Evolutionary conservation across 257 asterid species (phyloP), one percentile per base, ranked within the genome.

Genomic region (Scutellaria barbata): DNA sequence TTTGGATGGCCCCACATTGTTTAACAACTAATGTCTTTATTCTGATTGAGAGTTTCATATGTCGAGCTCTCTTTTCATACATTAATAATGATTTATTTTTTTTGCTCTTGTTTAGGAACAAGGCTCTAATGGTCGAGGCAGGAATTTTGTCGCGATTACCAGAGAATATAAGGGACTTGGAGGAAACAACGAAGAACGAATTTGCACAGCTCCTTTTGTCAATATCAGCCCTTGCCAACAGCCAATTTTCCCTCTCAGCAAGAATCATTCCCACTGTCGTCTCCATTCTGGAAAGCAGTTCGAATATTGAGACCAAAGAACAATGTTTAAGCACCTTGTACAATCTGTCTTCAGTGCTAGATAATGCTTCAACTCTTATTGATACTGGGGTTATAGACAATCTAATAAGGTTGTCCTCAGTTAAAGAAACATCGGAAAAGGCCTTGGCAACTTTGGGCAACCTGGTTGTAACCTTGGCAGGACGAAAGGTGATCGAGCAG

Each of bases 51-150:
- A 22, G 2, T 45, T 45, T 45, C 11, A 45, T 45, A 8, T 1
- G 5, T 8, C 0, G n/a, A 4, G 12, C 6, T 5, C 13, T 46
- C 12, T 12, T 46, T 6, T 46, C 14, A 12, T 46, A 2, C 30
- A 8, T 13, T 10, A 48, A 7, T 16, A 25, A 4, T 17, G 22
- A 3, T n/a, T 25, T 25, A 25, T 25, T 25, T 3, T 30, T 4
- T 39, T 65, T 75, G 54, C 56, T 76, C 66, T 69, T 67, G n/a
- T 78, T 51, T 82, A 94, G 98, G 80, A 94, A 87, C 95, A 94
- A 89, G 83, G 87, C 87, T 80, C 78, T 83, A 16, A 89, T 94
- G 88, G 88, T 94, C 74, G 97, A 91, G 73, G 87, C 97, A 43
- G 96, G 98, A 75, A 80, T 94, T 69, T 60, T 91, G 17, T 79